Conservation (phyloP, 768 basidiomycete species). For the Strobilomyces echinocephalus region DNA sequence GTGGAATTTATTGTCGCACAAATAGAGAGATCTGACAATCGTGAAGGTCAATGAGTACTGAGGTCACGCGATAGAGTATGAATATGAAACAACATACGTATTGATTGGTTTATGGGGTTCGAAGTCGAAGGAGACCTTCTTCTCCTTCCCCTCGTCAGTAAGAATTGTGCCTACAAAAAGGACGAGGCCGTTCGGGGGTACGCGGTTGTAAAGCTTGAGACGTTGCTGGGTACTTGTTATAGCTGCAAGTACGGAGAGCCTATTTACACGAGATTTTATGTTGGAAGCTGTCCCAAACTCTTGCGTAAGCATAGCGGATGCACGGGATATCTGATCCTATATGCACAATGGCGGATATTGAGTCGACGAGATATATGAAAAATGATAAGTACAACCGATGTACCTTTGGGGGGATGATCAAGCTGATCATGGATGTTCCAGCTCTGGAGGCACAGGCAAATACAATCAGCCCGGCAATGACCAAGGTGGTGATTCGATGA, state of each 20-base stretch:
- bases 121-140: slow-evolving; percentile 98
- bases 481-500: neutral
- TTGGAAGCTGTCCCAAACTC: slow-evolving; percentile 99
- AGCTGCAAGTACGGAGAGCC: slow-evolving; percentile 94
- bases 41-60: neutral
- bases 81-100: slow-evolving; percentile 55
- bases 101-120: slow-evolving; percentile 99
- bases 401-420: slow-evolving; percentile 94
- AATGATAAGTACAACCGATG: slow-evolving; percentile 17
- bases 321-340: slow-evolving; percentile 91
- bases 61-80: neutral
- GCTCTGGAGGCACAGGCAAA: slow-evolving; percentile 45
- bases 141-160: slow-evolving; percentile 98
- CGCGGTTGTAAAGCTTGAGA: slow-evolving; percentile 93
- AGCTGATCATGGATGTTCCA: slow-evolving; percentile 98
- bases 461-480: slow-evolving; percentile 21
- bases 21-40: slow-evolving; percentile 77
- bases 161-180: slow-evolving; percentile 97
- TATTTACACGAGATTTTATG: slow-evolving; percentile 98
- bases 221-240: slow-evolving; percentile 98
- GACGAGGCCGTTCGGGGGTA: slow-evolving; percentile 94
- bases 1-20: slow-evolving; percentile 99
- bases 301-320: slow-evolving; percentile 93
- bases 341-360: slow-evolving; percentile 1
- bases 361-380: neutral